Base-by-base conservation (phyloP, 2,329 filamentous ascomycete genomes). In the Venturia carpophila region DNA sequence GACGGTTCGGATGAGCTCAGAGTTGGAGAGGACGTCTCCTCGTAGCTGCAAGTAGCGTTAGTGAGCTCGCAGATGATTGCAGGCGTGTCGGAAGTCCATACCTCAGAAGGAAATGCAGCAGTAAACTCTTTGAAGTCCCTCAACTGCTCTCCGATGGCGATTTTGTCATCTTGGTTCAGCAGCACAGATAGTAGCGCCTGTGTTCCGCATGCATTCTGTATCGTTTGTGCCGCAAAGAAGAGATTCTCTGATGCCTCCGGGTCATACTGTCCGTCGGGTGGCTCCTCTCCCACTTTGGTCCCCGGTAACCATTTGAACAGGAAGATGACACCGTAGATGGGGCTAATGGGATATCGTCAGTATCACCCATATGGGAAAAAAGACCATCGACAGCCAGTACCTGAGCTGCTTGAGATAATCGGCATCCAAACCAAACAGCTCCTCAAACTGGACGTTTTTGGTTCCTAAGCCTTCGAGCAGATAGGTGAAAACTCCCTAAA, bases 141-240 rank as follows among this genome's bases (percentile, higher is more conserved):
- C 69, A 96, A 81, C 69, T 85, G 81, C 3, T 80, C 74, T 64
- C 92, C 92, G 68, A 96, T 86, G 42, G 92, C 83, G 62, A 96
- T 83, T 55, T 83, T 79, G 49, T 75, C 81, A 60, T 84, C 83
- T 76, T 95, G 89, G 79, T 99, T 99, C 69, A 99, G 81, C 41
- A 97, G 83, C 64, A 97, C 90, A 64, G 90, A 94, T 49, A 99
- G 84, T 60, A 99, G 85, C 3, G 94, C 94, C 76, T 99, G 94
- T 19, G 94, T 99, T 56, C 92, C 94, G 78, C 94, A 99, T 9
- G 94, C 94, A 77, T 99, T 99, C 77, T 97, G 93, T 75, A 99
- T 99, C 4, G 93, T 97, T 79, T 99, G 94, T 39, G 88, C 87
- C 4, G 94, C 94, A 77, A 99, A 99, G 83, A 96, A 99, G 71